These are phyloP conservation scores for Mesembryanthemum crystallinum DNA, from an alignment of 148 eudicot genomes.

Conservation along the genomic window DNA sequence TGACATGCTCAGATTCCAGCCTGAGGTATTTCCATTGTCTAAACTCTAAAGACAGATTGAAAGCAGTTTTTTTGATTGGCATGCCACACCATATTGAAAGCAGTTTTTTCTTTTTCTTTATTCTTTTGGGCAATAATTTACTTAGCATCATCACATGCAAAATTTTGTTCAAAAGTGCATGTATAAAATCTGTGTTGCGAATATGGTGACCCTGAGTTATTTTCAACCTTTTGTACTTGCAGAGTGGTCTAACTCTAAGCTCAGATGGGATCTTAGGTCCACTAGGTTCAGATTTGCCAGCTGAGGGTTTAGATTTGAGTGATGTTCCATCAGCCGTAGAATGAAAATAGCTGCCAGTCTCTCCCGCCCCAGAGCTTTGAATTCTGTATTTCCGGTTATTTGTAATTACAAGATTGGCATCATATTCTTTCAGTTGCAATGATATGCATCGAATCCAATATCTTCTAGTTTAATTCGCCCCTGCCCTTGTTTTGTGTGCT, in stretches of 20 bases:
- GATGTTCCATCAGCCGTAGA: conserved; percentile 63
- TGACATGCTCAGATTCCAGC: conserved; percentile 96
- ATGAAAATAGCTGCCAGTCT: conserved; percentile 14
- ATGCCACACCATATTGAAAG: no score
- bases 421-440: conserved; percentile 15
- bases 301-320: conserved; percentile 70
- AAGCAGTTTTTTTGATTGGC: no score
- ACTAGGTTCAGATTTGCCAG: conserved; percentile 58
- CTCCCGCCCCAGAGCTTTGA: neutral
- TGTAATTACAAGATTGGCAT: conserved; percentile 18
- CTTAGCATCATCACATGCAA: no score
- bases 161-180: neutral
- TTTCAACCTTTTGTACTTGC: conserved; percentile 21
- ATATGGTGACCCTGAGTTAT: neutral
- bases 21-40: conserved; percentile 62
- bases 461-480: neutral
- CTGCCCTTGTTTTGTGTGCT: neutral
- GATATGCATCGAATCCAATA: neutral
- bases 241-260: conserved; percentile 85
- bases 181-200: neutral
- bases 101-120: no score
- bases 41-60: no score
- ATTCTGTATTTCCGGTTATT: neutral
- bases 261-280: conserved; percentile 80
- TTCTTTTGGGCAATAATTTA: no score